These are phyloP conservation scores for Jamesozyma gamospora DNA, from an alignment of 805 yeast genomes.

Conservation along the genomic window DNA sequence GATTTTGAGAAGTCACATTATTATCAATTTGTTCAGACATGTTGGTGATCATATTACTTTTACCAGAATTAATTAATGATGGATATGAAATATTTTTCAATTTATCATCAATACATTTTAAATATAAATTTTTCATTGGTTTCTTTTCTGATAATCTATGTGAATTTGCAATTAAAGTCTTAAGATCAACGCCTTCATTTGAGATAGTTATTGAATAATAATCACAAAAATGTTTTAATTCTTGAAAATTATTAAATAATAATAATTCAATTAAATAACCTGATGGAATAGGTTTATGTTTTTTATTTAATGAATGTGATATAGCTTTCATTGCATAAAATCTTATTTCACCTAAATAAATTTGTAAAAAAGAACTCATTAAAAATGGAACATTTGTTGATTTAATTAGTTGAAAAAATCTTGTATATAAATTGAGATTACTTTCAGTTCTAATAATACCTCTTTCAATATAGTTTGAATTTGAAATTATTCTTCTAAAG, in stretches of 20 bases:
- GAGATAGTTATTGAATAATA: constrained; percentile 49
- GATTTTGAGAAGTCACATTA: too few species aligned
- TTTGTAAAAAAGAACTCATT: constrained; percentile 65
- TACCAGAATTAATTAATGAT: constrained; percentile 35
- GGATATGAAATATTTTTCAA: constrained; percentile 23
- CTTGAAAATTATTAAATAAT: constrained; percentile 55
- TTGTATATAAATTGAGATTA: constrained; percentile 47
- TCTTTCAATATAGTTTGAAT: constrained; percentile 48
- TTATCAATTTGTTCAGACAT: too few species aligned
- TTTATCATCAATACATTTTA: constrained; percentile 35
- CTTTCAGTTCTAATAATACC: constrained; percentile 47
- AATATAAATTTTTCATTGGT: constrained; percentile 40
- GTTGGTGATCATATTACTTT: constrained; percentile 17
- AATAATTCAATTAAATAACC: constrained; percentile 39
- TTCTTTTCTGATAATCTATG: constrained; percentile 30
- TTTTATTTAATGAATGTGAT: constrained; percentile 56
- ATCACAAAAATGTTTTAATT: constrained; percentile 46
- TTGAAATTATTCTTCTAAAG: constrained; percentile 56
- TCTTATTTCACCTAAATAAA: constrained; percentile 69
- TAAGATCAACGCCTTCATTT: constrained; percentile 37
- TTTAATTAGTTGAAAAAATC: constrained; percentile 52
- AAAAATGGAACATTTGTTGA: constrained; percentile 51
- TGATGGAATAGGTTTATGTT: constrained; percentile 55
- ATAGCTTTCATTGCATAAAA: constrained; percentile 62
- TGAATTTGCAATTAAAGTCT: constrained; percentile 32